phyloP scores from a whole-genome alignment of 345 rosid genomes.

The Reutealis trisperma region DNA sequence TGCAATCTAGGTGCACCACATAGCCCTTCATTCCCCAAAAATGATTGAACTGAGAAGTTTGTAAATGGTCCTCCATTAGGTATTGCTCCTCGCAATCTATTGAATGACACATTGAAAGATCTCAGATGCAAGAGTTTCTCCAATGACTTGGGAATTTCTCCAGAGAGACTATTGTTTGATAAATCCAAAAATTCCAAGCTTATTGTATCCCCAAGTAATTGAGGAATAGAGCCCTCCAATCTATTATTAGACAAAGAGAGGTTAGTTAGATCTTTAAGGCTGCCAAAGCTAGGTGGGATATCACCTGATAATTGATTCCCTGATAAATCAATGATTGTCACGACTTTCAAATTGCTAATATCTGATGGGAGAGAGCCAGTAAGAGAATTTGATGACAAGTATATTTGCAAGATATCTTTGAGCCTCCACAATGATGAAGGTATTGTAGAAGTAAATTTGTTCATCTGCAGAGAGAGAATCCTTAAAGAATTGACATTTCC shows the following conservation, averaged over 20 bases:
- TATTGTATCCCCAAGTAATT: neutral
- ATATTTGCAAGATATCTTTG: too few species aligned
- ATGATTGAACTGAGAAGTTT: conserved; percentile 21
- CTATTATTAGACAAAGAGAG: neutral
- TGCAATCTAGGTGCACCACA: neutral
- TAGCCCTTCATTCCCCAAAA: conserved; percentile 15
- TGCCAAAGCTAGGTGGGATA: neutral
- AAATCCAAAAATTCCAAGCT: conserved; percentile 6
- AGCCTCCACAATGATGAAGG: too few species aligned
- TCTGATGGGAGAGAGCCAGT: too few species aligned
- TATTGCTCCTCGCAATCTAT: neutral
- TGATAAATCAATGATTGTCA: neutral
- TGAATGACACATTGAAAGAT: neutral
- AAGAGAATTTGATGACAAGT: too few species aligned
- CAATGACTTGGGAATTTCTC: too few species aligned
- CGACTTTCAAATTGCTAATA: neutral
- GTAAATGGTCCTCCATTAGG: conserved; percentile 20
- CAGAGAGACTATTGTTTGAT: neutral
- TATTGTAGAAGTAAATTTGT: too few species aligned
- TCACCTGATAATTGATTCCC: neutral
- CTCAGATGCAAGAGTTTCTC: too few species aligned
- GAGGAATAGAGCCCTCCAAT: neutral
- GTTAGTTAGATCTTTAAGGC: neutral
- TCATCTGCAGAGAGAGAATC: too few species aligned
- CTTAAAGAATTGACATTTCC: too few species aligned